Conservation (phyloP, 805 yeast genomes). For the Myxozyma sirexii region DNA sequence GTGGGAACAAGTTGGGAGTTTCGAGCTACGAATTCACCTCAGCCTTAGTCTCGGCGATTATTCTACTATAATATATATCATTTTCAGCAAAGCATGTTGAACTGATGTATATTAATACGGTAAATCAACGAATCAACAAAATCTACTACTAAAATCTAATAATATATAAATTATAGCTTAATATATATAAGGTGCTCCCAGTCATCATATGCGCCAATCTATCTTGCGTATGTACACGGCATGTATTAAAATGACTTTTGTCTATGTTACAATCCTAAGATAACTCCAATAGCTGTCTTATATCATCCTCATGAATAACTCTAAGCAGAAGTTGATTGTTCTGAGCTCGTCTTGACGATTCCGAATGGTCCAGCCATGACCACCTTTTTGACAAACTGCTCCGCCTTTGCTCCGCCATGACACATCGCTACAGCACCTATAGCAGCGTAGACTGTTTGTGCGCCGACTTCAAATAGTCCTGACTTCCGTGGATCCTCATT, state of each 20-base stretch:
- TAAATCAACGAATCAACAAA: no score
- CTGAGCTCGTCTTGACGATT: constrained; percentile 5
- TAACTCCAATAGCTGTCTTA: background rate
- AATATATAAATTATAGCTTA: no score
- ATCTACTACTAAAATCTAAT: no score
- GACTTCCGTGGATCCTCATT: constrained; percentile 14
- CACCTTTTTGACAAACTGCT: constrained; percentile 46
- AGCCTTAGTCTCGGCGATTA: no score
- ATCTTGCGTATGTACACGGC: constrained; percentile 3
- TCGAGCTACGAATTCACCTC: background rate
- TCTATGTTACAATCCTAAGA: constrained; percentile 12
- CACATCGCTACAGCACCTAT: constrained; percentile 68
- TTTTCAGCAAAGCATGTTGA: no score
- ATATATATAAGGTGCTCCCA: background rate
- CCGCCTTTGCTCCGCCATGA: constrained; percentile 63
- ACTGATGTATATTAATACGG: no score
- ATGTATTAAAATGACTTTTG: constrained; percentile 24
- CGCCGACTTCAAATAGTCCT: constrained; percentile 23
- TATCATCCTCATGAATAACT: background rate
- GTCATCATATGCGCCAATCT: background rate
- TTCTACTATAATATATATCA: no score
- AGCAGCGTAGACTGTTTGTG: constrained; percentile 57
- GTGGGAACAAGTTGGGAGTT: background rate
- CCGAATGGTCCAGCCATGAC: constrained; percentile 27
- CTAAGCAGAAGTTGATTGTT: background rate